Conservation (phyloP, 116 monocot species). For the Dioscorea cayenensis region DNA sequence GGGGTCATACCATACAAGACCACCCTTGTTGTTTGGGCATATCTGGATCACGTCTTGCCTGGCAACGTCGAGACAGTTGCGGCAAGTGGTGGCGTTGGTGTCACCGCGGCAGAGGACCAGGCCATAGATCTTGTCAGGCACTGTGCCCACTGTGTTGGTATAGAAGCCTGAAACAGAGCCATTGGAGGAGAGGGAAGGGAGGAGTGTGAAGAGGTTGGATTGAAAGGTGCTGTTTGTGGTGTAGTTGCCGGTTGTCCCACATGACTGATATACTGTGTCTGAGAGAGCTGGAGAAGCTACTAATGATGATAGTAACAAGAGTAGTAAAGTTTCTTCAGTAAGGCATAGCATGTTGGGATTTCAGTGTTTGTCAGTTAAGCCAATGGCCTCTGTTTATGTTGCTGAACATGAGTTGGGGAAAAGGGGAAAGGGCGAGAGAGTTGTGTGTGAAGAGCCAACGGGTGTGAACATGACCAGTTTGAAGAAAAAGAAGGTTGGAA, state of each 20-base stretch:
- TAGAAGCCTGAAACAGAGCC: slow-evolving; percentile 10
- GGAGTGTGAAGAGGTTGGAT: slow-evolving; percentile 5
- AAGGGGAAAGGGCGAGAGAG: no score
- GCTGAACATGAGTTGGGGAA: no score
- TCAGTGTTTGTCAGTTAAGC: no score
- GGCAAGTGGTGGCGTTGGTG: slow-evolving; percentile 1
- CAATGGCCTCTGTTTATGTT: no score
- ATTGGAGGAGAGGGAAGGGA: slow-evolving; percentile 11
- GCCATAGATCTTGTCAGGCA: slow-evolving; percentile 15
- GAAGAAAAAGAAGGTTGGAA: no score
- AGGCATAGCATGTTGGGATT: no score
- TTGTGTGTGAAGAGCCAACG: no score
- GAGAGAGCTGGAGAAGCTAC: background rate
- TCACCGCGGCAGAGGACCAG: slow-evolving; percentile 28
- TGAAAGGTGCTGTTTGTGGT: slow-evolving; percentile 9
- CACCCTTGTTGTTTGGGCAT: slow-evolving; percentile 13
- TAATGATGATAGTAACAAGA: no score
- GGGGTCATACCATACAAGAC: slow-evolving; percentile 11
- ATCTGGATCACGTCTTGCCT: background rate
- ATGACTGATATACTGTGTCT: background rate
- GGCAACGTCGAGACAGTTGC: slow-evolving; percentile 11
- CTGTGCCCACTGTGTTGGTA: background rate
- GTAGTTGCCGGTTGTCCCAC: background rate
- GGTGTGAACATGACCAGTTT: no score
- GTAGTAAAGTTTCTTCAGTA: no score